Evolutionary conservation across 208 protist species (phyloP).

Genomic region (Polymyxa betae): DNA sequence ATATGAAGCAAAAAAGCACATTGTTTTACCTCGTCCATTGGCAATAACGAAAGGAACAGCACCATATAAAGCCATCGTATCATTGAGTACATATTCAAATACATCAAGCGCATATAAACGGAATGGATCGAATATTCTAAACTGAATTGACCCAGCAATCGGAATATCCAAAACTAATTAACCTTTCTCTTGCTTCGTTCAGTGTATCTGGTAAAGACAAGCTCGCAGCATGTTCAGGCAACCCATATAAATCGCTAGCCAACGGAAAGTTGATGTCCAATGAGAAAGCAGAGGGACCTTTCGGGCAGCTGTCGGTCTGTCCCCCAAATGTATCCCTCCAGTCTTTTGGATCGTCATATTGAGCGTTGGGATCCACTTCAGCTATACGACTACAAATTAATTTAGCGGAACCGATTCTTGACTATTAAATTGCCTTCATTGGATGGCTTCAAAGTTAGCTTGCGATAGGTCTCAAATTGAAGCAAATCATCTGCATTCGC

Average conservation of each 20-base stretch:
- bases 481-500: slow-evolving; percentile 5
- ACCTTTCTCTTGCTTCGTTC: not conserved
- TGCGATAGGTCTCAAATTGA: slow-evolving; percentile 11
- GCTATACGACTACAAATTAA: not conserved
- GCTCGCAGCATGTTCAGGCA: slow-evolving; percentile 90
- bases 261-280: slow-evolving; percentile 77
- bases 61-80: slow-evolving; percentile 91
- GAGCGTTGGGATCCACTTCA: not conserved
- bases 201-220: slow-evolving; percentile 79
- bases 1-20: not conserved
- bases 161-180: not conserved
- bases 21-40: slow-evolving; percentile 78
- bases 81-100: slow-evolving; percentile 91
- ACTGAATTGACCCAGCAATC: slow-evolving; percentile 1
- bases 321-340: slow-evolving; percentile 75
- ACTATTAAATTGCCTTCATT: not conserved
- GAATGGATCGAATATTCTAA: slow-evolving; percentile 78
- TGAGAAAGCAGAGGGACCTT: slow-evolving; percentile 70
- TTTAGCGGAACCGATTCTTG: not conserved
- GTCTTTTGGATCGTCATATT: not conserved
- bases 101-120: slow-evolving; percentile 96
- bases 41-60: slow-evolving; percentile 90
- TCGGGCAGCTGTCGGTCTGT: slow-evolving; percentile 70
- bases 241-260: slow-evolving; percentile 83
- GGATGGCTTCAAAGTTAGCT: not conserved